Base-by-base conservation (phyloP, 2,329 filamentous ascomycete genomes). In the Trichoderma atrobrunneum region DNA sequence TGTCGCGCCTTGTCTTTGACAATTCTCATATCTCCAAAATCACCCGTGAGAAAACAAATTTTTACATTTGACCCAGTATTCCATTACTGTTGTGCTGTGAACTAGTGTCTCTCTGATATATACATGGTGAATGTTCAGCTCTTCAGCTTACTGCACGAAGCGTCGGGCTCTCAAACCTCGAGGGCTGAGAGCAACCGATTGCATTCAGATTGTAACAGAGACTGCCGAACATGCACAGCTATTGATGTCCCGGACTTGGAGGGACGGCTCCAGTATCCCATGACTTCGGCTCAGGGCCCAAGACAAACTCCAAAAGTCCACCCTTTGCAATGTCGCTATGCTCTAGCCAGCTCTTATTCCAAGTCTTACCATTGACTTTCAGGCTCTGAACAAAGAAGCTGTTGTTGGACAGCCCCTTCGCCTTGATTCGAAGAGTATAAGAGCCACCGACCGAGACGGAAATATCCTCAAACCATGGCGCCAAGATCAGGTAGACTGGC, bases 341-440 rank as follows among this genome's bases (percentile, higher is more conserved):
- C 70, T 84, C 81, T 21, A 89, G 81, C 87, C 87, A 89, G 69
- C 87, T 89, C 79, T 82, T 84, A 0, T 80, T 75, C 87, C 87
- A 89, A 0, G 71, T 3, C 68, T 85, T 72, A 0, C 86, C 87
- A 72, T 89, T 89, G 48, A 89, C 84, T 70, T 79, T 85, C 1
- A 89, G 79, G 3, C 81, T 82, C 75, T 89, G 86, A 6, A 90
- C 84, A 72, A 85, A 90, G 56, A 83, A 85, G 3, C 84, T 72
- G 4, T 28, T 84, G 3, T 84, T 77, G 3, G 80, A 82, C 14
- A 87, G 75, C 0, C 84, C 84, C 7, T 75, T 76, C 0, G 87
- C 84, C 0, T 78, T 83, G 43, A 90, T 87, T 14, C 56, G 39
- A 10, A 72, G 48, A 1, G 70, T 72, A n/a, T 72, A n/a, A 7